Evolutionary conservation across 2,329 filamentous ascomycete genomes (phyloP).

Genomic region (Talaromyces pinophilus): DNA sequence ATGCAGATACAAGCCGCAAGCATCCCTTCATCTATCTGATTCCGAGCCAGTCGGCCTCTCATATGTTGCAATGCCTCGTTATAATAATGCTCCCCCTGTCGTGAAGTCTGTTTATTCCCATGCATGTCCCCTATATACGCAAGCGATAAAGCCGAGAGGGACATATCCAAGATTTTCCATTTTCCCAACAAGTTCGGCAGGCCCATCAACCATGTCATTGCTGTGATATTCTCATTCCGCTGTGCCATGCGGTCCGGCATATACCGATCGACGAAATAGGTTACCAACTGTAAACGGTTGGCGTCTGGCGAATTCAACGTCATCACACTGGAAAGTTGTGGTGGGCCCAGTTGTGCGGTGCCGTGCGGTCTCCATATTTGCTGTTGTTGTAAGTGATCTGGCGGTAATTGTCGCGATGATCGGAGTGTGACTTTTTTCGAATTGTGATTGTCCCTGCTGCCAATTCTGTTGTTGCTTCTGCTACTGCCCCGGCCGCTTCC

Average conservation of each 20-base stretch:
- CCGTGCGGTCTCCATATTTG: not conserved
- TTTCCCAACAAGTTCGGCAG: constrained; percentile 18
- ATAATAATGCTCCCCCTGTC: constrained; percentile 20
- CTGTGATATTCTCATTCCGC: constrained; percentile 15
- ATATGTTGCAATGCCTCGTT: constrained; percentile 15
- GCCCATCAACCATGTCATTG: constrained; percentile 21
- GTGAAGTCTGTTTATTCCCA: constrained; percentile 12
- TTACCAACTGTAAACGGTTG: constrained; percentile 17
- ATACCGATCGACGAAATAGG: constrained; percentile 22
- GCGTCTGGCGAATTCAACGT: constrained; percentile 8
- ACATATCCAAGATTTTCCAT: constrained; percentile 18
- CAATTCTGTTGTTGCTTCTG: not conserved
- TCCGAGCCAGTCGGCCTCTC: constrained; percentile 18
- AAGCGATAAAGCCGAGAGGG: constrained; percentile 21
- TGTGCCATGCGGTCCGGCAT: constrained; percentile 14
- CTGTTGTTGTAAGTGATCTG: constrained; percentile 3
- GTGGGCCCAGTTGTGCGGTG: not conserved
- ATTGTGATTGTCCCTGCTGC: constrained; percentile 10
- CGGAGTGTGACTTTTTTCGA: constrained; percentile 20
- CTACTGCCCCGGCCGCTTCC: not conserved
- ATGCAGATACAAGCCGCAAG: constrained; percentile 22
- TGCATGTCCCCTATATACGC: constrained; percentile 22
- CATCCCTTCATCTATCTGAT: constrained; percentile 20
- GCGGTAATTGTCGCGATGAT: constrained; percentile 21
- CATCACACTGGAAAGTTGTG: constrained; percentile 5